phyloP scores from a whole-genome alignment of 805 yeast genomes.

The Kockiozyma suomiensis region DNA sequence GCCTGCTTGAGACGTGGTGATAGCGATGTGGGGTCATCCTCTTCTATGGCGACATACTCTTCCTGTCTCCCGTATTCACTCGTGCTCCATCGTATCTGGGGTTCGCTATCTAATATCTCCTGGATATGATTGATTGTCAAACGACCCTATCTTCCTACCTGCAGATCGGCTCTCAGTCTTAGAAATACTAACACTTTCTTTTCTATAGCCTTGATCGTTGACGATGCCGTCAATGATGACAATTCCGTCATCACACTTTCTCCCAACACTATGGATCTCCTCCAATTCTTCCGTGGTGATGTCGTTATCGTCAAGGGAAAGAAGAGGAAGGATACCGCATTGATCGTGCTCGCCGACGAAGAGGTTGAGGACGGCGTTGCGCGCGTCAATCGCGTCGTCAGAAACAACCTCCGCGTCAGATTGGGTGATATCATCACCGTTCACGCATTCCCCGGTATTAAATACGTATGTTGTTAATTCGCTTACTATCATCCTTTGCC shows the following conservation, averaged over 20 bases:
- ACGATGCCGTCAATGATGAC: constrained; percentile 96
- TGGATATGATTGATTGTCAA: too few relatives aligned
- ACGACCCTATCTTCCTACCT: not conserved
- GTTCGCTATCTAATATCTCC: too few relatives aligned
- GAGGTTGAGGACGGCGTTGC: constrained; percentile 96
- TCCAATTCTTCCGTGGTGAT: constrained; percentile 96
- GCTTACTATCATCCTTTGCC: not conserved
- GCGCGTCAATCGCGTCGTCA: constrained; percentile 90
- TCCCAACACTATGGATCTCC: constrained; percentile 89
- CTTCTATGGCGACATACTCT: too few relatives aligned
- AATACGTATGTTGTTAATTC: constrained; percentile 51
- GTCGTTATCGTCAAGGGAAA: constrained; percentile 97
- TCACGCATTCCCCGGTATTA: constrained; percentile 97
- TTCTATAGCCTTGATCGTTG: constrained; percentile 70
- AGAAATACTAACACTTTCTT: not conserved
- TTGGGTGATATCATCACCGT: constrained; percentile 89
- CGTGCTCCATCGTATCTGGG: too few relatives aligned
- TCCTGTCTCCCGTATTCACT: too few relatives aligned
- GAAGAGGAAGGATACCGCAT: constrained; percentile 95
- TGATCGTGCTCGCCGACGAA: constrained; percentile 93
- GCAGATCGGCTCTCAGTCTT: not conserved
- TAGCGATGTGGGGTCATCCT: not conserved
- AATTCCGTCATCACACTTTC: constrained; percentile 95
- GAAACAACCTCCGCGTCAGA: constrained; percentile 92
- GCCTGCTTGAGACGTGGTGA: not conserved